Conservation (phyloP, 148 eudicot species). For the Camellia japonica region DNA sequence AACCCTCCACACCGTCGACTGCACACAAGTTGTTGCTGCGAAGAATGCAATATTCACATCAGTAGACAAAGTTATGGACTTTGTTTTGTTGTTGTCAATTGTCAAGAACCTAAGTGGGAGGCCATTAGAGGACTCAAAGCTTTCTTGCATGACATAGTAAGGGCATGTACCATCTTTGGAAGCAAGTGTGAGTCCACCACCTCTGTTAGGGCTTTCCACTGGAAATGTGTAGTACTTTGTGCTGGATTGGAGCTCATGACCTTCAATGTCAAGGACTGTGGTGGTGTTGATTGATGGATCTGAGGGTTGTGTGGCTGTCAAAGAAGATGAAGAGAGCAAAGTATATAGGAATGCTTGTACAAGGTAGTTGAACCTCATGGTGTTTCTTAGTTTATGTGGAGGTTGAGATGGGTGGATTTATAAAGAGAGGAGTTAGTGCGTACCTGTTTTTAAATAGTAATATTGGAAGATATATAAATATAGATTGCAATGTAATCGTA, state of each 20-base stretch:
- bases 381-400: background rate
- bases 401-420: background rate
- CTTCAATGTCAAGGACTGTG: slow-evolving; percentile 24
- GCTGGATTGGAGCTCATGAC: slow-evolving; percentile 25
- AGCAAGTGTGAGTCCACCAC: slow-evolving; percentile 41
- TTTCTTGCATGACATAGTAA: slow-evolving; percentile 35
- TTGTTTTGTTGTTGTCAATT: slow-evolving; percentile 18
- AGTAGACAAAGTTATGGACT: slow-evolving; percentile 14
- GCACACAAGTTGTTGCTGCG: slow-evolving; percentile 34
- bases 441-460: no score
- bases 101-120: slow-evolving; percentile 34
- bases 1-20: slow-evolving; percentile 39
- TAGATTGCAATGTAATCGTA: no score
- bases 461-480: no score
- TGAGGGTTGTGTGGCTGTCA: background rate
- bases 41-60: slow-evolving; percentile 45
- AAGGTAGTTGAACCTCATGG: background rate
- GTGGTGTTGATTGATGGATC: background rate
- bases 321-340: background rate
- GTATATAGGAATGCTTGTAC: background rate
- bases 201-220: background rate
- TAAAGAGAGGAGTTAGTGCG: background rate
- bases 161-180: slow-evolving; percentile 40
- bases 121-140: slow-evolving; percentile 25
- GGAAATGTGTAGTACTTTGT: slow-evolving; percentile 25